A percentile compares a stretch with the other conserved stretches of the same genome.
Evolutionary conservation across 2,329 filamentous ascomycete genomes (phyloP).

Genomic region (Verticillium dahliae): DNA sequence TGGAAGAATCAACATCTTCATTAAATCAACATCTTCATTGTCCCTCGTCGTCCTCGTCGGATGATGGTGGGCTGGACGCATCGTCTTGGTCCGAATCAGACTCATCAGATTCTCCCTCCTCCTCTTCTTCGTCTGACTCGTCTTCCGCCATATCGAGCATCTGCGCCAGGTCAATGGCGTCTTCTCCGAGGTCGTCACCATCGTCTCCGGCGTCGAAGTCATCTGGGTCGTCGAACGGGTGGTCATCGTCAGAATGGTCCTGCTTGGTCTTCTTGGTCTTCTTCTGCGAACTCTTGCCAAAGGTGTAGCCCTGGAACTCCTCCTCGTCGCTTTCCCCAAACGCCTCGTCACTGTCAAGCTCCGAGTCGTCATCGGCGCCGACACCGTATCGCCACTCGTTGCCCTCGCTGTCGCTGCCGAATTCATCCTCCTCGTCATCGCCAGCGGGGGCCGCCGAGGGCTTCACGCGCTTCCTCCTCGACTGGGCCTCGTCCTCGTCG

Average conservation of each 20-base stretch:
- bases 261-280: conserved; percentile 22
- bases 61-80: conserved; percentile 41
- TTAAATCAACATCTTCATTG: conserved; percentile 39
- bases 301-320: conserved; percentile 66
- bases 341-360: conserved; percentile 67
- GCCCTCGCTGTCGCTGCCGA: conserved; percentile 78
- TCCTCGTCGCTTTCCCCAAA: conserved; percentile 88
- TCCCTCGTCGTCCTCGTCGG: conserved; percentile 42
- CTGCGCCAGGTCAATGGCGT: conserved; percentile 52
- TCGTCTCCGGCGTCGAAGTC: conserved; percentile 47
- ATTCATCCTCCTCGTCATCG: conserved; percentile 56
- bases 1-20: conserved; percentile 41
- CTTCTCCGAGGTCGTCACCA: conserved; percentile 50
- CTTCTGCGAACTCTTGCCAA: conserved; percentile 34
- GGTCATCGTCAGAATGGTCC: conserved; percentile 29
- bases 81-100: conserved; percentile 34
- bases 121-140: conserved; percentile 41
- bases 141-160: conserved; percentile 50
- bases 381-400: conserved; percentile 77
- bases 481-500: conserved; percentile 47
- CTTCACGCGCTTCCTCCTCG: conserved; percentile 32
- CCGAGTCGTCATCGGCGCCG: conserved; percentile 54
- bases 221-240: conserved; percentile 50
- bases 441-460: conserved; percentile 33
- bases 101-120: conserved; percentile 34